Evolutionary conservation across 1,284 basidiomycete species (phyloP), one percentile per base, ranked within the genome.

Genomic region (Leccinum subrobustum): DNA sequence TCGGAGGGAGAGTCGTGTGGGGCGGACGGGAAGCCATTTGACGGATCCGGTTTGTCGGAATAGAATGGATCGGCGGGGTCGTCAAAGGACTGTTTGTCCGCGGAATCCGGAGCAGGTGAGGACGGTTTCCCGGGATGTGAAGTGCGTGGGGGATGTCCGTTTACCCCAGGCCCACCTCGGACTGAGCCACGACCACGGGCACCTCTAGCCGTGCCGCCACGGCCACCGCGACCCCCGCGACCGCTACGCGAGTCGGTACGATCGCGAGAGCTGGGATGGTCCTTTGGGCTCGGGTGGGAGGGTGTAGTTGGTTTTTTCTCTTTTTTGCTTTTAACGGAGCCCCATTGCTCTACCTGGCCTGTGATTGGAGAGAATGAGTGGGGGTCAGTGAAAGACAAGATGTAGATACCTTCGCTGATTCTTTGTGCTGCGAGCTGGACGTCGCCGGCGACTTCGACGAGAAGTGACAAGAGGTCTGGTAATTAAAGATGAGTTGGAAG

Each of bases 281-380:
- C 82, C 75, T 85, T 88, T 47, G 82, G 69, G 60, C 67, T 61
- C 63, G 76, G 20, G 47, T 62, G 76, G 68, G 65, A 67, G 61
- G 61, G 65, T 67, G 67, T 33, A 2, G 75, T 48, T 7, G 71
- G 60, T 71, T 90, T 91, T 81, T 93, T 93, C 73, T 92, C 88
- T 80, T 93, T 95, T 85, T 95, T 95, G 74, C 85, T 87, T 67
- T 86, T 87, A 65, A 95, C 93, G 53, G 91, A 86, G 52, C 87
- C 92, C 91, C 93, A 96, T 75, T 92, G 92, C 73, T 89, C 84
- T 51, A 83, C 89, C 65, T 83, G 83, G 69, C 93, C 93, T 94
- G 71, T 60, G 58, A 54, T 14, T 42, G 37, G 53, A 35, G 14
- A 33, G 54, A 61, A 52, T 62, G 59, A 62, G 66, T 58, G 29